Evolutionary conservation across 805 yeast species (phyloP), one percentile per base, ranked within the genome.

Genomic region (Saccharomycopsis sp.): DNA sequence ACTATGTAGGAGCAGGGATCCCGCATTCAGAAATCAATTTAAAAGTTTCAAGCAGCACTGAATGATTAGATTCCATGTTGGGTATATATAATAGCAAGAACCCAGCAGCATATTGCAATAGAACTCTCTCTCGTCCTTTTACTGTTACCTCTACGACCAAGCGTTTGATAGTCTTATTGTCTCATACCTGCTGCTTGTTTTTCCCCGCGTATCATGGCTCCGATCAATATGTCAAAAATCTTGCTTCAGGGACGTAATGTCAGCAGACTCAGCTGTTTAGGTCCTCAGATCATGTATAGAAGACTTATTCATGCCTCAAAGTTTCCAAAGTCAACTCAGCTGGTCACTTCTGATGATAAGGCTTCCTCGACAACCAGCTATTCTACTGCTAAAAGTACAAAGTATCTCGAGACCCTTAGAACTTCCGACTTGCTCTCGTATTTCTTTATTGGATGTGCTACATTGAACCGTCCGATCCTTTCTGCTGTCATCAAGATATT

Each of bases 401-500:
- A 44, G 5, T 84, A 83, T 68, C 71, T 86, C 58, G 81, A 80
- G 59, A 78, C 83, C 2, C 73, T 86, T 47, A 76, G 78, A 41
- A 75, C 71, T 54, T 68, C 76, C 3, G 87, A 86, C 69, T 73
- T 88, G 56, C 70, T 87, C 52, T 85, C 89, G 0, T 80, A 83
- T 63, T 79, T 84, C 47, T 73, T 85, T 59, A 87, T 88, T 63
- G 94, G 94, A 3, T 60, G 82, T 49, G 86, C 86, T 49, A 87
- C 93, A 0, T 63, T 85, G 38, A 83, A 83, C 69, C 85, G 83
- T 65, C 78, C 85, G 41, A 77, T 84, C 38, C 75, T 88, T 63
- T 75, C 85, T 60, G 58, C 80, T 5, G 85, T 84, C 54, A 84
- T 86, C 65, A 83, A 79, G 64, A 50, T 80, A 3, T 88, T 87